Conservation (phyloP, 2,329 filamentous ascomycete species). For the Stemphylium vesicarium region DNA sequence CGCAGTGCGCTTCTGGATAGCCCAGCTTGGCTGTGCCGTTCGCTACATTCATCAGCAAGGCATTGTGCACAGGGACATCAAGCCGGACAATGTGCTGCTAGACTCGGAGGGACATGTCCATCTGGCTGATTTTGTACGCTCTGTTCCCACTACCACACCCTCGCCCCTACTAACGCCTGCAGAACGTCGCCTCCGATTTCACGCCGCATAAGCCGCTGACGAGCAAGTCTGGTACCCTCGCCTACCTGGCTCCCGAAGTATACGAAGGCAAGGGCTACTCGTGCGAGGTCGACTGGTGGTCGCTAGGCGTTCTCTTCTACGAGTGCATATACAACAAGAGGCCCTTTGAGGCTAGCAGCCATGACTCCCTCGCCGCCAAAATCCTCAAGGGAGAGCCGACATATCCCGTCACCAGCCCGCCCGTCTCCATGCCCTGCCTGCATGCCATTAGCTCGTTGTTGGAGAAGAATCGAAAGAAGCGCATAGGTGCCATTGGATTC, state of each 20-base stretch:
- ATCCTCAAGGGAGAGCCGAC: constrained; percentile 83
- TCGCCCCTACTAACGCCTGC: constrained; percentile 44
- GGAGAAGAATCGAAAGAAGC: constrained; percentile 77
- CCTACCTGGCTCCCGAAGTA: constrained; percentile 94
- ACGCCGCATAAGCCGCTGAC: constrained; percentile 81
- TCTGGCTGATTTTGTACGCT: constrained; percentile 90
- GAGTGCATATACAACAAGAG: constrained; percentile 99
- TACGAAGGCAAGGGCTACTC: constrained; percentile 90
- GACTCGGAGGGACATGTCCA: constrained; percentile 74
- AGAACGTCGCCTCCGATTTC: constrained; percentile 98
- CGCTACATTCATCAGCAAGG: constrained; percentile 57
- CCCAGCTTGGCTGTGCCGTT: constrained; percentile 89
- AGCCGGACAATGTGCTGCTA: constrained; percentile 51
- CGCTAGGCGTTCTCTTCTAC: constrained; percentile 95
- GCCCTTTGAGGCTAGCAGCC: constrained; percentile 89
- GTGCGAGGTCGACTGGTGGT: constrained; percentile 97
- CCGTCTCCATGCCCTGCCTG: constrained; percentile 85
- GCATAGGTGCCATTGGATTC: constrained; percentile 83
- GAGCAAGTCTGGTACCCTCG: constrained; percentile 95
- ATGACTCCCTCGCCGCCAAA: constrained; percentile 77
- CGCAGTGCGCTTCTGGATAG: constrained; percentile 95
- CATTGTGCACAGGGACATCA: constrained; percentile 52
- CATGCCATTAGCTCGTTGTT: constrained; percentile 86
- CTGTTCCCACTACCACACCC: not conserved
- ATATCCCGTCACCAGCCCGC: constrained; percentile 90